Base-by-base conservation (phyloP, 768 basidiomycete genomes). In the Cubamyces lactineus region DNA sequence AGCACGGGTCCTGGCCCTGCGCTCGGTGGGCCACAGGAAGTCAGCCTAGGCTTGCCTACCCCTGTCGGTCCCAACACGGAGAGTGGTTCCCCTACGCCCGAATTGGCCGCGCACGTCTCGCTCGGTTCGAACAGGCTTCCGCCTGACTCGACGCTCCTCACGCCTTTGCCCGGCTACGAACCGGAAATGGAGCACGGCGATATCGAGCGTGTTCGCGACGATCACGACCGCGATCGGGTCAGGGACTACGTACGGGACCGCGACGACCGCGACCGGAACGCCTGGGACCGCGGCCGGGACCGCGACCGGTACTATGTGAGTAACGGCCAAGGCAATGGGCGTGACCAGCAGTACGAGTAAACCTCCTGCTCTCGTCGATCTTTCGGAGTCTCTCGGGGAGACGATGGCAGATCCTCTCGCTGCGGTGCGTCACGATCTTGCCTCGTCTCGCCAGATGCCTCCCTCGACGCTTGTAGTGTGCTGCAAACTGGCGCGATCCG, bases 101-200 rank as follows among this genome's bases (percentile, higher is more conserved):
- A 66, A 45, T 61, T 69, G 54, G 54, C 69, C 13, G 60, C 65
- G 50, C 70, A 62, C 56, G 63, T 48, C 54, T 69, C 58, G 86
- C 73, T 89, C 86, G 24, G 88, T 86, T 69, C 85, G 84, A 28
- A 73, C 79, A 4, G 83, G 70, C 60, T 63, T 75, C 60, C 78
- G 82, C 63, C 77, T 80, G 57, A 80, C 83, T 41, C 80, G 79
- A 30, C 79, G 86, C 78, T 91, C 56, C 76, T 91, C 63, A 90
- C 88, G 34, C 87, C 89, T n/a, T 77, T 89, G 19, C 79, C 84
- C 4, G 82, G 85, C 21, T 88, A 86, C 67, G 80, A 82, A 62
- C 81, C 59, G 16, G 65, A 70, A 39, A 50, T 53, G 15, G 69
- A 70, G 12, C 64, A 69, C 28, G 62, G 39, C 49, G 57, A 39